Percentiles rank a stretch among this genome's conserved stretches.
Evolutionary conservation across 2,329 filamentous ascomycete genomes (phyloP).

Genomic region (Epichloe elymi): DNA sequence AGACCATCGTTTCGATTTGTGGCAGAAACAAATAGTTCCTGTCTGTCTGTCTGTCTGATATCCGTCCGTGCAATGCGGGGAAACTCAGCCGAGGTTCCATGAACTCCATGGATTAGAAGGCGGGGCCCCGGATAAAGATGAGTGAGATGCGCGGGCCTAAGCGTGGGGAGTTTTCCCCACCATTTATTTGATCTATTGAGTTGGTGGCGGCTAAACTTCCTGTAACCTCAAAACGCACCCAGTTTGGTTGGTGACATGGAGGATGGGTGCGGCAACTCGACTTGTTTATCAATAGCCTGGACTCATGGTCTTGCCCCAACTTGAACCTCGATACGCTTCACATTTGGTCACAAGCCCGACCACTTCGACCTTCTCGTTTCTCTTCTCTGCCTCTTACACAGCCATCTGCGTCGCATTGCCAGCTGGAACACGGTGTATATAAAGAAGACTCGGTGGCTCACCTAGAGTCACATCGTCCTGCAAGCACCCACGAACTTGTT

Average conservation of each 20-base stretch:
- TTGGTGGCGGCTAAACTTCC: constrained; percentile 1
- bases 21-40: not conserved
- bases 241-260: too few species aligned
- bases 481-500: not conserved
- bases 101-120: not conserved
- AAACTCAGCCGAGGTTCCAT: not conserved
- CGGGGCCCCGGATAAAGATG: not conserved
- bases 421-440: not conserved
- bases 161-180: too few species aligned
- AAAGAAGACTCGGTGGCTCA: not conserved
- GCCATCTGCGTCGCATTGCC: not conserved
- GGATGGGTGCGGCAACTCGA: too few species aligned
- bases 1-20: too few species aligned
- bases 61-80: not conserved
- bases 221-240: not conserved
- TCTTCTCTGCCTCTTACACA: not conserved
- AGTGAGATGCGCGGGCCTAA: too few species aligned
- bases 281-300: not conserved
- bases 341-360: not conserved
- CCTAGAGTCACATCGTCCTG: not conserved
- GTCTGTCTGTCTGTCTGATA: not conserved
- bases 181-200: not conserved
- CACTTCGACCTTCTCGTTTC: not conserved
- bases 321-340: not conserved
- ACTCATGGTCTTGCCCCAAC: not conserved